Base-by-base conservation (phyloP, 176 grass and related monocot species). In the Cocos nucifera region DNA sequence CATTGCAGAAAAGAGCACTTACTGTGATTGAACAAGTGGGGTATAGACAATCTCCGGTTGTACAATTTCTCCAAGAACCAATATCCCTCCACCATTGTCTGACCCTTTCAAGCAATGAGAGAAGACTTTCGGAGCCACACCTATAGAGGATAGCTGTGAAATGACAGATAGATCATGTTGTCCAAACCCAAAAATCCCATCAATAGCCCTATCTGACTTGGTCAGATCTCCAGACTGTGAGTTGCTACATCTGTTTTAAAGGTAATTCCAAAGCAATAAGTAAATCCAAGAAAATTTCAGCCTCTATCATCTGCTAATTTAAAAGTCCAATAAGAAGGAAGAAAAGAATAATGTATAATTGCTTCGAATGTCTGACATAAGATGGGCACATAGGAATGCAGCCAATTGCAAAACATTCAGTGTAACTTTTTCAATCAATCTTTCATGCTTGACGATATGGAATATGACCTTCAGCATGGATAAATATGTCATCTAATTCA, bases 71-170 rank as follows among this genome's bases (percentile, higher is more conserved):
- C 92, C 92, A 39, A 97, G 83, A 60, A 97, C 92, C 74, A 97
- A 79, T 74, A 97, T 85, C 22, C 92, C 92, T 55, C 92, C 92
- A 25, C 92, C 83, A 81, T 85, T 89, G 16, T 92, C 81, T 50
- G 86, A 91, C 61, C 92, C 86, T 82, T 85, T 97, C 65, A 97
- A 73, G 84, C 92, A 97, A 78, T 97, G 92, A 50, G 92, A 97
- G 50, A 97, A 97, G 10, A 85, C 81, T 69, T 82, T 88, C 54
- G 87, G 87, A 65, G 87, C 74, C 44, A 91, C 78, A 20, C 92
- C 92, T 25, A 75, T 51, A 73, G 80, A 80, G 50, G 73, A 80
- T 49, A 97, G 69, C 49, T 97, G 92, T n/a, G 92, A 91, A 74
- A 97, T 28, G 24, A 97, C 92, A 56, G 92, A 97, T 49, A 97